A percentile compares a stretch with the other conserved stretches of the same genome.
These are phyloP conservation scores for Porphyrellus cyaneotinctus DNA, from an alignment of 768 basidiomycete species.

Conservation along the genomic window DNA sequence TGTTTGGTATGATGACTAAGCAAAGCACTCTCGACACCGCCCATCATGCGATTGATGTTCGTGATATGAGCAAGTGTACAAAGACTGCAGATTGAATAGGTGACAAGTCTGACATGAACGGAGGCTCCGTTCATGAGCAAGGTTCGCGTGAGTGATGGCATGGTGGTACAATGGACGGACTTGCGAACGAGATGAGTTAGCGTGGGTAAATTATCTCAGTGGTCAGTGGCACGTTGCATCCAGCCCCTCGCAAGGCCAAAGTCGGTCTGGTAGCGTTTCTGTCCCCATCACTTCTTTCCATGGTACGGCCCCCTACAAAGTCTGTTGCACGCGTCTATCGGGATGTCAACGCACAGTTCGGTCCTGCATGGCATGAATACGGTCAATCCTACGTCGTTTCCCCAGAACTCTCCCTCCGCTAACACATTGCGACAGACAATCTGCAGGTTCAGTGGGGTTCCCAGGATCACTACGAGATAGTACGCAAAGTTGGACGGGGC, in stretches of 20 bases:
- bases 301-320: slow-evolving; percentile 71
- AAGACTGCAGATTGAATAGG: slow-evolving; percentile 67
- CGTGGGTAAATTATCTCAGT: slow-evolving; percentile 28
- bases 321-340: slow-evolving; percentile 85
- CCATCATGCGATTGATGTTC: too few relatives aligned
- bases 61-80: too few relatives aligned
- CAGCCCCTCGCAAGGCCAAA: slow-evolving; percentile 1
- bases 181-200: slow-evolving; percentile 10
- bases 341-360: slow-evolving; percentile 83
- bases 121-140: slow-evolving; percentile 33
- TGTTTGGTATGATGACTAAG: slow-evolving; percentile 26
- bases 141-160: slow-evolving; percentile 40
- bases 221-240: slow-evolving; percentile 16
- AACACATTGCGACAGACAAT: slow-evolving; percentile 58
- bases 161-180: slow-evolving; percentile 52
- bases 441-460: slow-evolving; percentile 96
- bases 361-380: slow-evolving; percentile 94
- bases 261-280: slow-evolving; percentile 7
- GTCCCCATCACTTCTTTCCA: slow-evolving; percentile 31
- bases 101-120: slow-evolving; percentile 57
- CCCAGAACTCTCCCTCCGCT: slow-evolving; percentile 6
- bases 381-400: slow-evolving; percentile 45
- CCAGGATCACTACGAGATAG: slow-evolving; percentile 97
- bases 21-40: slow-evolving; percentile 35
- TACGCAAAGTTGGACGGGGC: slow-evolving; percentile 91